Base-by-base conservation (phyloP, 179 eudicot species). In the Carnegiea gigantea region DNA sequence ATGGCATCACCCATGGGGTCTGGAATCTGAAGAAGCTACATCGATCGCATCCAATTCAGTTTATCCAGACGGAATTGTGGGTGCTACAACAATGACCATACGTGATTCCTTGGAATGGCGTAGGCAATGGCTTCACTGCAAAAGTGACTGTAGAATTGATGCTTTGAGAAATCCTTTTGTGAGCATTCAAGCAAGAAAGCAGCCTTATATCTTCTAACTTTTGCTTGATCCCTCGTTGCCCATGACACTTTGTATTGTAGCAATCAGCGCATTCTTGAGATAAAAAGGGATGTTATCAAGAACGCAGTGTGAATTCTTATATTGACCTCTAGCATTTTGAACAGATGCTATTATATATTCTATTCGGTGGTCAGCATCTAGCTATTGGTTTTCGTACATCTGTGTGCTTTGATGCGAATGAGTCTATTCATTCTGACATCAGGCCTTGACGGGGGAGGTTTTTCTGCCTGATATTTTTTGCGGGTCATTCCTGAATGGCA, bases 171-270 rank as follows among this genome's bases (percentile, higher is more conserved):
- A 62, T 81, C 70, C 70, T 48, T 57, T 74, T 62, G 77, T 30
- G 78, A 73, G 72, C 72, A 62, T 13, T 83, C 26, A 59, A 54
- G 49, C 68, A 33, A 30, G 21, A 24, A 78, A 78, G 78, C 73
- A 46, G 40, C 81, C 73, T 70, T 44, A 28, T 10, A 30, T 26
- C 18, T 28, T 70, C 46, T 59, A 54, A 28, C 78, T 79, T 82
- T 78, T 73, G 48, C 30, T 73, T 57, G 82, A 83, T 74, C 68
- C 82, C 82, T 75, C 71, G 26, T 67, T n/a, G 62, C 79, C 79
- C 79, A 75, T 77, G 26, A 43, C 57, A 67, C 70, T 68, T 76
- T 79, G 62, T 12, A n/a, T 68, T 26, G 24, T 67, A 68, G 48
- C 21, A 76, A 10, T 49, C 24, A 60, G 54, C 76, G 59, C 68